Base-by-base conservation (phyloP, 2,329 filamentous ascomycete species). In the Fusarium scirpi region DNA sequence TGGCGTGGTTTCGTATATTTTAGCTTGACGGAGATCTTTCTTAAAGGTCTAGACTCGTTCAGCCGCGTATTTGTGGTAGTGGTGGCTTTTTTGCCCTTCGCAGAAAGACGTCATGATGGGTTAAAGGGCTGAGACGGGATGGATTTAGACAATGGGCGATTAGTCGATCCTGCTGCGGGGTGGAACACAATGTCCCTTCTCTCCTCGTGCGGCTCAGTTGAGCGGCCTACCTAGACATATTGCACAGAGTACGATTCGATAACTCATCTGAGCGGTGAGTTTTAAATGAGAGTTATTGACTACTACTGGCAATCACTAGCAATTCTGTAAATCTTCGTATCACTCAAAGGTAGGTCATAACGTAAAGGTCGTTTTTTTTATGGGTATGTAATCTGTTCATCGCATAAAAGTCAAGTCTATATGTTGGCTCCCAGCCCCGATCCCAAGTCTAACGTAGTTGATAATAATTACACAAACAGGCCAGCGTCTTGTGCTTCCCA, bases 391-490 rank as follows among this genome's bases (percentile, higher is more conserved):
- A 51, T 58, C 20, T 53, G 46, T 59, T 55, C 57, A 46, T 62
- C 57, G 65, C 65, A 62, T 62, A 58, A 68, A 65, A 69, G 45
- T 53, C 32, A 74, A 67, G 74, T 76, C 74, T 76, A 75, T 75
- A 49, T 57, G 46, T 51, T 69, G 64, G 58, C 63, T 75, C 66
- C 70, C 58, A 49, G 27, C 56, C 66, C 69, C 25, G 25, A 71
- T 59, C 66, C 73, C 70, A 70, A 73, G 65, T 74, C 60, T 76
- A 74, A 38, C 34, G 34, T 38, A n/a, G 34, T 38, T 38, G 69
- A 70, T 73, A 58, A 69, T 69, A 72, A 74, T 72, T 74, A 75
- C 73, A 75, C 69, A 74, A 73, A 71, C 70, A 75, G 58, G 58
- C 60, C 70, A 74, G 72, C 68, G 68, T 74, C 64, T 75, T 73